A percentile compares a stretch with the other conserved stretches of the same genome.
Evolutionary conservation across 2,329 filamentous ascomycete species (phyloP).

Genomic region (Fusarium camptoceras): DNA sequence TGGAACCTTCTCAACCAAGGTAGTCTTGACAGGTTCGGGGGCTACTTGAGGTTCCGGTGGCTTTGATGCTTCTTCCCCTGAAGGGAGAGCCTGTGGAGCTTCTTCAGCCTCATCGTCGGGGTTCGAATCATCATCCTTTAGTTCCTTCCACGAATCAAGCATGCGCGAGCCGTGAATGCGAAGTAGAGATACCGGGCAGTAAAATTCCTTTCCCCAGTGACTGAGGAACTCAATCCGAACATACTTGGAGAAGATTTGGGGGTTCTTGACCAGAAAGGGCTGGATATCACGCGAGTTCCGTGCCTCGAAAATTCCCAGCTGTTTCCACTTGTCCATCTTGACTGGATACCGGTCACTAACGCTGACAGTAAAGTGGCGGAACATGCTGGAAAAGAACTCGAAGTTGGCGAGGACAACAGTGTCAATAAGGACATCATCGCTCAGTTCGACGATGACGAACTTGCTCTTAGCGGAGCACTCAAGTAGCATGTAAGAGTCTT

Average conservation of each 20-base stretch:
- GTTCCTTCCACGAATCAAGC: constrained; percentile 91
- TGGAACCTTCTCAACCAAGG: constrained; percentile 6
- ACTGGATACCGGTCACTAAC: constrained; percentile 96
- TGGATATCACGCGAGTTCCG: constrained; percentile 94
- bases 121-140: constrained; percentile 72
- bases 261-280: constrained; percentile 92
- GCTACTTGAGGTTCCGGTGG: neutral
- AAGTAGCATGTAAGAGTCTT: constrained; percentile 98
- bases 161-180: constrained; percentile 96
- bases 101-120: constrained; percentile 34
- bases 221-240: constrained; percentile 90
- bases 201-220: constrained; percentile 97
- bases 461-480: constrained; percentile 90
- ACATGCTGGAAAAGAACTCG: constrained; percentile 98
- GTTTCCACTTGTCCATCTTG: constrained; percentile 91
- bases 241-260: constrained; percentile 95
- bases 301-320: constrained; percentile 88
- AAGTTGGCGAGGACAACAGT: constrained; percentile 98
- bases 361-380: constrained; percentile 88
- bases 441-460: constrained; percentile 93
- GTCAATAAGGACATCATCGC: constrained; percentile 86
- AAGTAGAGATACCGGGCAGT: constrained; percentile 90
- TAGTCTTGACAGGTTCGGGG: neutral
- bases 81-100: constrained; percentile 11
- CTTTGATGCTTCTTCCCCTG: constrained; percentile 10